Evolutionary conservation across 2,329 filamentous ascomycete genomes (phyloP).

Genomic region (Bretziella fagacearum): DNA sequence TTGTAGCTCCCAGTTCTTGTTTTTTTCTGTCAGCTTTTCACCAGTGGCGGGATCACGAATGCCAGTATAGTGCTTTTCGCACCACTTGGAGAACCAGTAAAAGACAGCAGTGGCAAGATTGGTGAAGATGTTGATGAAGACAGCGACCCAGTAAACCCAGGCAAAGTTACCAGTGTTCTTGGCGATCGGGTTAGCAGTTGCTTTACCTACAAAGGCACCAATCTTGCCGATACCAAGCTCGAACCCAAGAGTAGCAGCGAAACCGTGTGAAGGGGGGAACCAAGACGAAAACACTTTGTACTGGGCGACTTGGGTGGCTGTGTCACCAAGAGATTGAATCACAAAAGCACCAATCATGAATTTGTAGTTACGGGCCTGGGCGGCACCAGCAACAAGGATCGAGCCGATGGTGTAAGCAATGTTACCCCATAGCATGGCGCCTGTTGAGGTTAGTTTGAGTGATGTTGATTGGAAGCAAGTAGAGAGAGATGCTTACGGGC

Average conservation of each 20-base stretch:
- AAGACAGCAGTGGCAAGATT: conserved; percentile 37
- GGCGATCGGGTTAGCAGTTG: conserved; percentile 42
- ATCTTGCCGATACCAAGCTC: conserved; percentile 45
- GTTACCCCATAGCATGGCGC: conserved; percentile 43
- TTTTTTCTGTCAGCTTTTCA: conserved; percentile 41
- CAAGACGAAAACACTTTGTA: conserved; percentile 50
- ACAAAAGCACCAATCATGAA: conserved; percentile 44
- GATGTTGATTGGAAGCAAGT: too few relatives aligned
- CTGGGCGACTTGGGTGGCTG: conserved; percentile 45
- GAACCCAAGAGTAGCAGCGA: conserved; percentile 43
- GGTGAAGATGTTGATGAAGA: conserved; percentile 48
- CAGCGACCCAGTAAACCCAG: conserved; percentile 44
- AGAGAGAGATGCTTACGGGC: conserved; percentile 24
- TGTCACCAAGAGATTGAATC: conserved; percentile 41
- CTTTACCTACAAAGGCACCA: conserved; percentile 42
- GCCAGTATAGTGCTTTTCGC: conserved; percentile 29
- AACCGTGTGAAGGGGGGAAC: conserved; percentile 44
- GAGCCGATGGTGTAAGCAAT: conserved; percentile 40
- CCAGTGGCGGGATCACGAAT: conserved; percentile 38
- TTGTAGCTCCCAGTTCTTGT: conserved; percentile 36
- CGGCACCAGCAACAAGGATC: conserved; percentile 40
- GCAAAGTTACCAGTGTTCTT: conserved; percentile 40
- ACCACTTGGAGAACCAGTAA: conserved; percentile 37
- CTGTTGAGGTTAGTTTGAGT: conserved; percentile 16
- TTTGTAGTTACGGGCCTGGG: conserved; percentile 36